Evolutionary conservation across 345 rosid genomes (phyloP), one percentile per base, ranked within the genome.

Genomic region (Kernera saxatilis): DNA sequence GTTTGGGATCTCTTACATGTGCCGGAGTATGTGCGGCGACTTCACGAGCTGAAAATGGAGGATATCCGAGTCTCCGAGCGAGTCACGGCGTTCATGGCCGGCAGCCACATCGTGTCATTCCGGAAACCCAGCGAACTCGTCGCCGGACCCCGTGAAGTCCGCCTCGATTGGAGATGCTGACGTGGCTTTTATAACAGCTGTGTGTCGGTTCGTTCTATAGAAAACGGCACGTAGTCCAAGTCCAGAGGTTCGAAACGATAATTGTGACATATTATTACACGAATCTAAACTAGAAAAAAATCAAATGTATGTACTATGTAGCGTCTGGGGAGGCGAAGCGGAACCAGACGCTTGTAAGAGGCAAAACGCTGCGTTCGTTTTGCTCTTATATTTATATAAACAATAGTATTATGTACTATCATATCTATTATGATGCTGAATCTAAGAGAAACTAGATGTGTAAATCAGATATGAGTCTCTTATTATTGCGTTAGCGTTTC

Each of bases 1-100:
- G 85, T 94, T 46, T 94, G 98, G 99, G 99, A 94, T 76, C 81
- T 94, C 11, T 62, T 88, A 7, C 96, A 91, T 40, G 93, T 86
- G 55, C 90, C 95, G 21, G 97, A 91, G 66, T 91, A 91, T 39
- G 92, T 94, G 51, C 80, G 90, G 36, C 80, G 93, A 51, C 73
- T 94, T 43, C 95, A 86, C 14, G 99, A 94, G 65, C 63, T 94
- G 60, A 82, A 84, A 81, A 91, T 94, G 99, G 97, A 89, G 19
- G 95, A 91, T 18, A 82, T 94, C 12, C 77, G 72, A 58, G 93
- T 91, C 9, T 94, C 97, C 0, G 84, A 91, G 56, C 87, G 96
- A 10, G 93, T 91, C 11, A 94, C 96, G 3, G 97, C 99, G 15
- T 94, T 89, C 75, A 94, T 94, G 99, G 88, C 82, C 40, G 79